Conservation (phyloP, 2,329 filamentous ascomycete species). For the Monosporascus ibericus region DNA sequence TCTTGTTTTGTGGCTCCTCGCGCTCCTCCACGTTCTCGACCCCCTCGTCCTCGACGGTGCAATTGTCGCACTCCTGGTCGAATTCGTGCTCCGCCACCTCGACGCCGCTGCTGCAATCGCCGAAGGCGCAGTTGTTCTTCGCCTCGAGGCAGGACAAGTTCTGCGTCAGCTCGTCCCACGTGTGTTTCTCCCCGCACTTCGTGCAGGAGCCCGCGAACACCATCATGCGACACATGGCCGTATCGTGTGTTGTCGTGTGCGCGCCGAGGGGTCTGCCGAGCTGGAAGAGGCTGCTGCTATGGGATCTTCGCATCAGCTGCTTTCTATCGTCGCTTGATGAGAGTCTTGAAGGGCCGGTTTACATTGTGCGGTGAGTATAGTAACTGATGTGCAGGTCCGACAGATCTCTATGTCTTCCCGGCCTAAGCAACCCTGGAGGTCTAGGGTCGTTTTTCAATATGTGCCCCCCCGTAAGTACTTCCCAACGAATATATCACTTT, state of each 20-base stretch:
- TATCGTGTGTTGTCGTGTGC: background rate
- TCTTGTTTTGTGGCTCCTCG: background rate
- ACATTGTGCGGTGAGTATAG: no score
- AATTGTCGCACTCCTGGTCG: slow-evolving; percentile 42
- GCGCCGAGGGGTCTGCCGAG: no score
- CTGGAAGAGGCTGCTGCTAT: no score
- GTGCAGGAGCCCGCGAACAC: slow-evolving; percentile 39
- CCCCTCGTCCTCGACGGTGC: slow-evolving; percentile 34
- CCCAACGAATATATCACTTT: no score
- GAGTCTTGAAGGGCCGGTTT: no score
- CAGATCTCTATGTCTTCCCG: no score
- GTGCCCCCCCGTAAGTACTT: no score
- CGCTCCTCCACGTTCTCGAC: slow-evolving; percentile 30
- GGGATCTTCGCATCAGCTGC: no score
- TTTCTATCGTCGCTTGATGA: no score
- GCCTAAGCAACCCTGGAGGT: no score
- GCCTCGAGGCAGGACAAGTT: slow-evolving; percentile 42
- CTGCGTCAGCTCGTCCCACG: slow-evolving; percentile 39
- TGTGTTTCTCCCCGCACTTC: slow-evolving; percentile 32
- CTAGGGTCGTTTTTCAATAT: no score
- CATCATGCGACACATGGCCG: slow-evolving; percentile 40
- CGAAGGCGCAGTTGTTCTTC: slow-evolving; percentile 41
- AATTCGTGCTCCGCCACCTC: slow-evolving; percentile 37
- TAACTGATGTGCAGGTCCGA: no score
- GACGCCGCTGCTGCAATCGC: slow-evolving; percentile 35